A percentile compares a stretch with the other conserved stretches of the same genome.
These are phyloP conservation scores for Scytalidium sp. DNA, from an alignment of 2,329 filamentous ascomycete species.

Conservation along the genomic window DNA sequence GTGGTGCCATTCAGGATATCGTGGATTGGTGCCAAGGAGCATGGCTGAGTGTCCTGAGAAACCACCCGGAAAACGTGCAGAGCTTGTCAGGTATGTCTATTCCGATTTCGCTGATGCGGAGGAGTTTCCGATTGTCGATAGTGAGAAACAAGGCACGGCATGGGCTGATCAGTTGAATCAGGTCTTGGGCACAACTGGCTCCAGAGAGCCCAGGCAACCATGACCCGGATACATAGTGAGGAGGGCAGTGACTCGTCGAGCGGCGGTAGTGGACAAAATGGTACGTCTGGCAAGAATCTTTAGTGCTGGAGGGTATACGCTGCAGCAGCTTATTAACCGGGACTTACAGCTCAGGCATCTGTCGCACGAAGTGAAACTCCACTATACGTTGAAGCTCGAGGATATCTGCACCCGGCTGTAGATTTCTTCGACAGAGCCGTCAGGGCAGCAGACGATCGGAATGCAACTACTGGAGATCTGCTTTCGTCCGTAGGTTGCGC, in stretches of 20 bases:
- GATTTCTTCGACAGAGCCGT: constrained; percentile 48
- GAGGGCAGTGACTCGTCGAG: constrained; percentile 32
- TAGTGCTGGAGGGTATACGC: neutral
- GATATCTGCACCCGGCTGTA: constrained; percentile 45
- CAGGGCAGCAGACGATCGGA: constrained; percentile 35
- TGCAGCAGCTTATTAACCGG: no score
- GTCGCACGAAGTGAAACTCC: constrained; percentile 28
- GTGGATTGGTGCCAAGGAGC: constrained; percentile 46
- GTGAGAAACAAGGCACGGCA: no score
- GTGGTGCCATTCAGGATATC: constrained; percentile 40
- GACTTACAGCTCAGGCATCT: neutral
- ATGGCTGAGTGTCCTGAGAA: constrained; percentile 41
- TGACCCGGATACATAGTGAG: constrained; percentile 43
- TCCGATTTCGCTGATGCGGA: constrained; percentile 1
- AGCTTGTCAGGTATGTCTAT: constrained; percentile 36
- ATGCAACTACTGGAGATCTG: constrained; percentile 36
- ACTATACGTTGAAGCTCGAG: constrained; percentile 50
- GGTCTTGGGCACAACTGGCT: constrained; percentile 50
- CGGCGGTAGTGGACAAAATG: constrained; percentile 18
- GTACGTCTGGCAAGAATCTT: constrained; percentile 4
- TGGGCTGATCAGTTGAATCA: constrained; percentile 15
- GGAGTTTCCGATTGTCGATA: neutral
- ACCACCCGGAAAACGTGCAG: constrained; percentile 39
- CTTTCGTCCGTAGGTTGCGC: constrained; percentile 41
- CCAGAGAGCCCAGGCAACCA: constrained; percentile 43